phyloP scores from a whole-genome alignment of 164 flowering plant genomes.

The Aristolochia fimbriata region DNA sequence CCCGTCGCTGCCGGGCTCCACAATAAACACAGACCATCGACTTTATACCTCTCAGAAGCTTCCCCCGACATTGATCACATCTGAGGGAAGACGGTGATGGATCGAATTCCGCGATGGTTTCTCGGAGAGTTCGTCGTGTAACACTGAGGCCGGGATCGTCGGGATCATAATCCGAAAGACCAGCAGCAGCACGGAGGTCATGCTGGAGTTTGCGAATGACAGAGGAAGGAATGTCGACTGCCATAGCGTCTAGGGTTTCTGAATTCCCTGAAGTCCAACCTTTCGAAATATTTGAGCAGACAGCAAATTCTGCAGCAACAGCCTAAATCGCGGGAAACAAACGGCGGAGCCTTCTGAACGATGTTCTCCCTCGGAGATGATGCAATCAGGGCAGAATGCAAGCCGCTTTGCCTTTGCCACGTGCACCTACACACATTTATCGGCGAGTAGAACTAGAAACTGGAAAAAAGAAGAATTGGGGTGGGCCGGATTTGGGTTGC shows the following conservation, averaged over 20 bases:
- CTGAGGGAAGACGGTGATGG: slow-evolving; percentile 54
- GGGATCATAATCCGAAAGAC: slow-evolving; percentile 39
- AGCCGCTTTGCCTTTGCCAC: too few relatives aligned
- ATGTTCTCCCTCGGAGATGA: too few relatives aligned
- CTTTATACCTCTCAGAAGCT: slow-evolving; percentile 40
- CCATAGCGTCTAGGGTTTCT: slow-evolving; percentile 18
- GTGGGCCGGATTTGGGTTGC: too few relatives aligned
- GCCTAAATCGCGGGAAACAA: too few relatives aligned
- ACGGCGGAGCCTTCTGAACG: too few relatives aligned
- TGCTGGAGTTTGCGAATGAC: slow-evolving; percentile 33
- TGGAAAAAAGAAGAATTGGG: too few relatives aligned
- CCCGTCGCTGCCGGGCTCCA: slow-evolving; percentile 27
- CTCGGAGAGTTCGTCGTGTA: slow-evolving; percentile 28
- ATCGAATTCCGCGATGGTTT: slow-evolving; percentile 33
- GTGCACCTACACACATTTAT: too few relatives aligned
- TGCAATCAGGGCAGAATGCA: too few relatives aligned
- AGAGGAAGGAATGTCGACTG: slow-evolving; percentile 29
- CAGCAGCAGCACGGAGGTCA: slow-evolving; percentile 38
- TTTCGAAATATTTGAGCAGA: too few relatives aligned
- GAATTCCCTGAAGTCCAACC: too few relatives aligned
- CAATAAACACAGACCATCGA: slow-evolving; percentile 60
- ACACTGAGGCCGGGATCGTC: slow-evolving; percentile 15
- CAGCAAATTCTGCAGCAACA: too few relatives aligned
- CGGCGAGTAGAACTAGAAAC: too few relatives aligned
- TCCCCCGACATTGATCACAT: slow-evolving; percentile 53